Base-by-base conservation (phyloP, 108 stramenopile genomes). In the Seminavis robusta region DNA sequence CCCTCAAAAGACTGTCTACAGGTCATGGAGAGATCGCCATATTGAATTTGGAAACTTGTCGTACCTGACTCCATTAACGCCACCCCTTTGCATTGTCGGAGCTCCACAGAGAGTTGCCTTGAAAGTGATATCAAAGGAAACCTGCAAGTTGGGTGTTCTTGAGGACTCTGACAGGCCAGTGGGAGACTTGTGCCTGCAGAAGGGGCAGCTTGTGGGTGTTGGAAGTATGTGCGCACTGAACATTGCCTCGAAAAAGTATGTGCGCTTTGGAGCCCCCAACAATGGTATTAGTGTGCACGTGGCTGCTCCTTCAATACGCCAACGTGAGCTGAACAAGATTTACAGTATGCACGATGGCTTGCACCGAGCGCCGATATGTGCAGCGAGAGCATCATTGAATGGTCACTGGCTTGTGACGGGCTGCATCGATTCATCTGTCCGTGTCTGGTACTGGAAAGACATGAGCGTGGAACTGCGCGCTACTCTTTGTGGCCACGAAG, bases 41-140 rank as follows among this genome's bases (percentile, higher is more conserved):
- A 82, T 95, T 43, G 94, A 98, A 62, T 92, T 92, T 58, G 73
- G 75, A 24, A 64, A 84, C 2, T 37, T 96, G n/a, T 50, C 89
- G n/a, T 89, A 78, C 66, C 72, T 95, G 42, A 81, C 84, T 20
- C 60, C 73, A 8, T 56, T 94, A 38, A 94, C 95, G 20, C 95
- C 97, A 33, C 95, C 97, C n/a, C 88, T 98, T 41, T 93, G 94
- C 59, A 78, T 98, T 33, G 91, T 95, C 10, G 97, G 97, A n/a
- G 90, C 92, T 8, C 87, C 89, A 9, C 83, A 93, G 49, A 60
- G 72, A 26, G 83, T 89, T 25, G 62, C 74, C 39, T 62, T 98
- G 44, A 66, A 73, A 34, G 67, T 69, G 15, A 57, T 51, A 25
- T 48, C 55, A 6, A 71, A 73, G 24, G 92, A 90, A 10, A 69